phyloP scores from a whole-genome alignment of 257 asterid species.

The Sherardia arvensis region DNA sequence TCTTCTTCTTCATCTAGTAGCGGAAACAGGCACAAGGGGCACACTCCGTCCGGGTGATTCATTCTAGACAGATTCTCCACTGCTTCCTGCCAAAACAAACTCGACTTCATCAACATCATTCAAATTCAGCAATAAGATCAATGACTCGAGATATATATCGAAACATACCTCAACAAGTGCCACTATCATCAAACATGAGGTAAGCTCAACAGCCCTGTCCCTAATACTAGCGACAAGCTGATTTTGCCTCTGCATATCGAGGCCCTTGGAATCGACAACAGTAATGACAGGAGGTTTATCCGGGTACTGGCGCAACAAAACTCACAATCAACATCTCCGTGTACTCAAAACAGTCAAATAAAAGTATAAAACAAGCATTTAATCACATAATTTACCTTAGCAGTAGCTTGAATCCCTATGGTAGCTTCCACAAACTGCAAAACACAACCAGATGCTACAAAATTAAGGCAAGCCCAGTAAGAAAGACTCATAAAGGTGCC shows the following conservation, averaged over 20 bases:
- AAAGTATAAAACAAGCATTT: not conserved
- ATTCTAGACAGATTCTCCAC: conserved; percentile 83
- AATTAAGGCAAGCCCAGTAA: not conserved
- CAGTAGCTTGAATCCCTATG: conserved; percentile 57
- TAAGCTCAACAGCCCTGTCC: conserved; percentile 52
- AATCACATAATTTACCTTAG: conserved; percentile 33
- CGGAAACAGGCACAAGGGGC: conserved; percentile 75
- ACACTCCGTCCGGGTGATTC: conserved; percentile 93
- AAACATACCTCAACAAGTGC: conserved; percentile 81
- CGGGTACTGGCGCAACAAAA: conserved; percentile 63
- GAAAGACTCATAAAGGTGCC: not conserved
- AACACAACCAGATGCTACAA: not conserved
- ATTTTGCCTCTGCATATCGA: conserved; percentile 65
- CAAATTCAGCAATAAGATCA: not conserved
- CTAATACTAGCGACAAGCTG: conserved; percentile 41
- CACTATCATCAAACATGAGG: conserved; percentile 78
- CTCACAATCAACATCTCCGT: not conserved
- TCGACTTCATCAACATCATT: conserved; percentile 1
- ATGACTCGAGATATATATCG: not conserved
- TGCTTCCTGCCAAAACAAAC: conserved; percentile 61
- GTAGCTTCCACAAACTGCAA: conserved; percentile 87
- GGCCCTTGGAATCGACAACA: conserved; percentile 78
- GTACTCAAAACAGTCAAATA: not conserved
- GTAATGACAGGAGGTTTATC: conserved; percentile 62
- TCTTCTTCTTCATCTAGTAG: conserved; percentile 60